Evolutionary conservation across 2,329 filamentous ascomycete genomes (phyloP).

Genomic region (Apiospora phragmitis): DNA sequence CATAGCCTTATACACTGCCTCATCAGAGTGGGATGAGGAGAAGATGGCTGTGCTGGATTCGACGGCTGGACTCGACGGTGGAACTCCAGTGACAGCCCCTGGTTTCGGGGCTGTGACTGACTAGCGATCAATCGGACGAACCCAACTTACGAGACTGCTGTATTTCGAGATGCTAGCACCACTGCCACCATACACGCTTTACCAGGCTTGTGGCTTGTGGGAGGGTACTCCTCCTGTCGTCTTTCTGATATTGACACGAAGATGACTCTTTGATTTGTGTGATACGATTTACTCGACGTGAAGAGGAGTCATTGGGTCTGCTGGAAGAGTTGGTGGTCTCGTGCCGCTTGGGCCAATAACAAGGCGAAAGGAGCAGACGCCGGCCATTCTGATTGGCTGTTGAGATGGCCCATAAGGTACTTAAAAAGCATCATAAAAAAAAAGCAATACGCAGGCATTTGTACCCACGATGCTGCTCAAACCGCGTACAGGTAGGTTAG

Average conservation of each 20-base stretch:
- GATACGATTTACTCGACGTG: neutral
- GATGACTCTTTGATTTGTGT: neutral
- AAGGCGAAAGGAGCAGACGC: neutral
- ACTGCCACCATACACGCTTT: neutral
- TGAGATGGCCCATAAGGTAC: neutral
- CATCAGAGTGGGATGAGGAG: neutral
- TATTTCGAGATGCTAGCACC: neutral
- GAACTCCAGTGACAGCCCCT: neutral
- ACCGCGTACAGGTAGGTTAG: neutral
- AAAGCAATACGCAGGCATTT: neutral
- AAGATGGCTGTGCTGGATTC: neutral
- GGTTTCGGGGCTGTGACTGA: neutral
- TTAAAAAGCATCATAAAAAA: neutral
- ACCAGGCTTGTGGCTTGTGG: neutral
- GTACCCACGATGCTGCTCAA: neutral
- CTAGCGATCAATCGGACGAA: neutral
- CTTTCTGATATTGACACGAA: neutral
- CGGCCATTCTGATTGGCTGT: neutral
- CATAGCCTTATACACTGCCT: neutral
- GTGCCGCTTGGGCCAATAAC: neutral
- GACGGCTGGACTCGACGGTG: neutral
- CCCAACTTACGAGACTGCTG: neutral
- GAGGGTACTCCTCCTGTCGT: neutral
- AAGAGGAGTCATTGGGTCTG: neutral
- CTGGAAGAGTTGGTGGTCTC: neutral